Percentiles rank a stretch among this genome's conserved stretches.
phyloP scores from a whole-genome alignment of 1,284 basidiomycete species.

The Athelia psychrophila region DNA sequence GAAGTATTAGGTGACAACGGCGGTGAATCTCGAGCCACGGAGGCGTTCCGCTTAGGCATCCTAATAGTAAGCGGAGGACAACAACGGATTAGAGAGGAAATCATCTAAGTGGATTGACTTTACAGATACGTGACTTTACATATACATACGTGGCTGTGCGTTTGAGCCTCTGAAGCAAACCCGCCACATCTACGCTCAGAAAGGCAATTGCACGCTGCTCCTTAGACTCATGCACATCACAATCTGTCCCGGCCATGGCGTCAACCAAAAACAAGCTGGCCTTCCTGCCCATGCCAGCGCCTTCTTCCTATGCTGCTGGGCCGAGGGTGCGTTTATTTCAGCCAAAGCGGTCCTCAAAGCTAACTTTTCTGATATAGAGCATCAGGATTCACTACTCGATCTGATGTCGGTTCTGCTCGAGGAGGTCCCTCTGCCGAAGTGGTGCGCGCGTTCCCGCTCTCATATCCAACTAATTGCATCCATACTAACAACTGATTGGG shows the following conservation, averaged over 20 bases:
- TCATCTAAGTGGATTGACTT: no score
- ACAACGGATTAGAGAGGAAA: no score
- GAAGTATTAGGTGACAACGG: neutral
- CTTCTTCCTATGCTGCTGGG: conserved; percentile 94
- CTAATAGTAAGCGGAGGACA: no score
- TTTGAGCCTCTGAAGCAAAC: no score
- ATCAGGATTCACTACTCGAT: conserved; percentile 97
- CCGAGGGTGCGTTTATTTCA: conserved; percentile 65
- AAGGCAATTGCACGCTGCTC: no score
- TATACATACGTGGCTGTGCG: no score
- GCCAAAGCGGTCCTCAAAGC: neutral
- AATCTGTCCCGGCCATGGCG: no score
- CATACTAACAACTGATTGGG: conserved; percentile 4
- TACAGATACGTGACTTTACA: no score
- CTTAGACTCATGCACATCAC: no score
- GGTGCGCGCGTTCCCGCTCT: conserved; percentile 61
- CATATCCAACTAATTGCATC: neutral
- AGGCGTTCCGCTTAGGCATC: neutral
- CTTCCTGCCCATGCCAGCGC: conserved; percentile 84
- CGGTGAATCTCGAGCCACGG: neutral
- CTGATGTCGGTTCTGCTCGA: conserved; percentile 97
- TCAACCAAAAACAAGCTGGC: conserved; percentile 74
- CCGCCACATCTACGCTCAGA: no score
- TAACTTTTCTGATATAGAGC: conserved; percentile 50
- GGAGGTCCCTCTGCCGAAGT: conserved; percentile 90